Base-by-base conservation (phyloP, 768 basidiomycete genomes). In the Tremella fuciformis region DNA sequence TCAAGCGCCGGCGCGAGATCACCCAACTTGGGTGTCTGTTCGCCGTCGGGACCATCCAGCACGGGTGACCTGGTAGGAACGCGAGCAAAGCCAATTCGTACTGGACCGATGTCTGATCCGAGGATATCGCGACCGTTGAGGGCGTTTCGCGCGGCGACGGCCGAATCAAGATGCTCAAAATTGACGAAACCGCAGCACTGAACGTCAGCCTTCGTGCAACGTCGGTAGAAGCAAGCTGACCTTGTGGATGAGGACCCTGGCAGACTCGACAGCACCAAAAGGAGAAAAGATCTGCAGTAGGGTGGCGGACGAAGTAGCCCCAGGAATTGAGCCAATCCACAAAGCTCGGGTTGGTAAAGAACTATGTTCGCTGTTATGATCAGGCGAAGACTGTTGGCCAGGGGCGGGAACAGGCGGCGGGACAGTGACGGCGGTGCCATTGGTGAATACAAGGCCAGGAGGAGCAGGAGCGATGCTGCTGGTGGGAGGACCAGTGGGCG, bases 281-380 rank as follows among this genome's bases (percentile, higher is more conserved):
- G 93, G 91, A 68, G 91, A 91, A 75, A 99, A 99, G 41, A 99
- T 89, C 67, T 91, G 92, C 52, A 97, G 78, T 64, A 99, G 88
- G 1, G 91, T 93, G 1, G 89, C 89, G 8, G 96, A 91, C 4
- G 91, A 96, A 11, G 94, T 97, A 2, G 88, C 89, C 2, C 88
- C 88, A 9, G 96, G 96, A 69, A 99, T 96, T 42, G 89, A 91
- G 4, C 96, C 96, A 70, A 99, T 89, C 94, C 96, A 99, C 19
- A 98, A 82, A 1, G 94, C 94, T 58, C 96, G 82, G 1, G 96
- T 97, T 3, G 96, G 96, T 40, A 88, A 86, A 8, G 88, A 88
- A 76, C 93, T 91, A 21, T 91, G 78, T 74, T 91, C 89, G 16
- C 39, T 39, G 13, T 39, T 22, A 39, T 63, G 55, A 3, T 71